Evolutionary conservation across 2,329 filamentous ascomycete species (phyloP).

Genomic region (Biscogniauxia sp.): DNA sequence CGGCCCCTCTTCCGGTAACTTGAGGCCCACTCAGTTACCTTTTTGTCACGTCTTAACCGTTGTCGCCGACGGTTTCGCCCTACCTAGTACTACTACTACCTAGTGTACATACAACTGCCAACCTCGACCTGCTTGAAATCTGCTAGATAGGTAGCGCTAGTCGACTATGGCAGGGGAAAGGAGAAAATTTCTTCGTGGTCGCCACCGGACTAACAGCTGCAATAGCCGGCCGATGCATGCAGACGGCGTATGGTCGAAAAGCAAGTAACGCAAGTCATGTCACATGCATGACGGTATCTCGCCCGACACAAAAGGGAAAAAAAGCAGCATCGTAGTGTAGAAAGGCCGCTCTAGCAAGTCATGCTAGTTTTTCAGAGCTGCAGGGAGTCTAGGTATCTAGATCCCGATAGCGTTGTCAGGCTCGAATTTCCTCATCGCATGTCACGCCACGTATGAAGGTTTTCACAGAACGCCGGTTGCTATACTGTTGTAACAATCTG

Average conservation of each 20-base stretch:
- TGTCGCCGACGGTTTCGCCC: not conserved
- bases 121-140: not conserved
- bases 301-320: not conserved
- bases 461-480: not conserved
- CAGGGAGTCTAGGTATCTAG: not conserved
- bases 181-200: not conserved
- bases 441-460: not conserved
- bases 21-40: not conserved
- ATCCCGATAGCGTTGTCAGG: not conserved
- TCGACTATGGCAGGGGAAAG: not conserved
- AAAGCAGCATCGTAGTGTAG: not conserved
- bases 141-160: not conserved
- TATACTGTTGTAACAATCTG: slow-evolving; percentile 4
- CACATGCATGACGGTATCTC: not conserved
- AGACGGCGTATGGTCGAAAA: not conserved
- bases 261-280: not conserved
- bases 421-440: not conserved
- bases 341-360: not conserved
- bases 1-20: not conserved
- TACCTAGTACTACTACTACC: not conserved
- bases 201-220: not conserved
- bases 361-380: not conserved
- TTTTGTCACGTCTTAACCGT: not conserved
- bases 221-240: not conserved
- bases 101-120: not conserved